These are phyloP conservation scores for Rhinocladiella mackenziei DNA, from an alignment of 2,329 filamentous ascomycete genomes.

Conservation along the genomic window DNA sequence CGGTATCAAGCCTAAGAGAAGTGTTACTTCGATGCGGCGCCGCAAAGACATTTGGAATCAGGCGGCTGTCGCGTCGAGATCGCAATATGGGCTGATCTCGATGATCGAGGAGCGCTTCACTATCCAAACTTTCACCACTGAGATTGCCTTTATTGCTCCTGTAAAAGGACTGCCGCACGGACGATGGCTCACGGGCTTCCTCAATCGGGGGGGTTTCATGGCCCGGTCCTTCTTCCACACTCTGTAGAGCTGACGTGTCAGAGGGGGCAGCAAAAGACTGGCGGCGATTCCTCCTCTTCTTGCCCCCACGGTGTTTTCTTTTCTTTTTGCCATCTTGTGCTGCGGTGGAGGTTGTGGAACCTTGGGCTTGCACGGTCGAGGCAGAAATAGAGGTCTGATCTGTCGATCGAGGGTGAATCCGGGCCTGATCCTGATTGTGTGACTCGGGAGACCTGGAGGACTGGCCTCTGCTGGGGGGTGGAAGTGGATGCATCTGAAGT, in stretches of 20 bases:
- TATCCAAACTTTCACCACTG: constrained; percentile 85
- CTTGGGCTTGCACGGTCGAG: not conserved
- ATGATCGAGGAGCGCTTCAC: constrained; percentile 82
- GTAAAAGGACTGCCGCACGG: constrained; percentile 51
- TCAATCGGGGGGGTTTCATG: constrained; percentile 37
- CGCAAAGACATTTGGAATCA: constrained; percentile 19
- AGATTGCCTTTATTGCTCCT: constrained; percentile 54
- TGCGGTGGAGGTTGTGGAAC: constrained; percentile 4
- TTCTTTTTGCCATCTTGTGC: constrained; percentile 49
- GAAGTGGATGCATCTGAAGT: constrained; percentile 28
- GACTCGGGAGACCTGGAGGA: constrained; percentile 10
- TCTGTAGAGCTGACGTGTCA: constrained; percentile 47
- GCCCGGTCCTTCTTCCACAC: constrained; percentile 30
- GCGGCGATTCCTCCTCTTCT: constrained; percentile 70
- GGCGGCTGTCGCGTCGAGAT: constrained; percentile 55
- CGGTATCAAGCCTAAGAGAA: constrained; percentile 8
- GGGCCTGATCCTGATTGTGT: constrained; percentile 15
- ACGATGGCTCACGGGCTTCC: constrained; percentile 31
- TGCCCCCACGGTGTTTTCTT: constrained; percentile 70
- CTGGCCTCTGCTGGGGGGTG: constrained; percentile 21
- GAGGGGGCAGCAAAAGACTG: constrained; percentile 70
- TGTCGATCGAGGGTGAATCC: constrained; percentile 8
- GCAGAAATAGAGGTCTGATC: constrained; percentile 1
- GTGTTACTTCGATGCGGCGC: constrained; percentile 13
- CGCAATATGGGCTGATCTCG: constrained; percentile 62